Base-by-base conservation (phyloP, 495 filamentous ascomycete genomes). In the Penicillium canescens region DNA sequence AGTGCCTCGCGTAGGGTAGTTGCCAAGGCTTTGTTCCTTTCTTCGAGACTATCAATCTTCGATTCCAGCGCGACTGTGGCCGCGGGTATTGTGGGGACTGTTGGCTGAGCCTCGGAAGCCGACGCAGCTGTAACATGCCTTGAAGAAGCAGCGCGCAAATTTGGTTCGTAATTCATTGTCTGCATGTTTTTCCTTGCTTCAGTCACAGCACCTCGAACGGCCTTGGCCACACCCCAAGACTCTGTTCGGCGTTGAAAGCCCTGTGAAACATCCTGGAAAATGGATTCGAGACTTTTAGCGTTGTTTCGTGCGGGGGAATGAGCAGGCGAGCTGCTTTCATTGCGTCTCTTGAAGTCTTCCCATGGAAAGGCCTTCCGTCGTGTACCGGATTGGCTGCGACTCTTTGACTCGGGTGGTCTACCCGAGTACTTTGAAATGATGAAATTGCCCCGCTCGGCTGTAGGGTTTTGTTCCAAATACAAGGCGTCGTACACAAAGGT, bases 401-500 rank as follows among this genome's bases (percentile, higher is more conserved):
- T 49, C 54, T 69, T 73, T 0, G 61, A 50, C 33, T 77, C 68
- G 1, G 89, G 88, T 12, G 79, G 63, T 45, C 79, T 88, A 3
- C 85, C 86, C 2, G 89, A 91, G 68, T 97, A 95, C 55, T 95
- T 95, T 11, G 78, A 75, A 46, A 98, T 90, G 35, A 98, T 76
- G 37, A 85, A 79, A 33, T 77, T 75, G 14, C 90, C 92, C 49
- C 91, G 86, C 28, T 85, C 78, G 12, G 82, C 67, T 31, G 84
- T 83, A n/a, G 89, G 81, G 60, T 96, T 90, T 33, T 87, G 78
- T 44, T 85, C 80, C 14, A 98, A 76, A 61, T 91, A 95, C 7
- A 96, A 67, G n/a, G 90, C 94, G 71, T 98, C 94, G 39, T 88
- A 78, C 20, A 96, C 86, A 56, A 97, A 90, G 2, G 85, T 90